Percentiles rank a stretch among this genome's conserved stretches.
Conservation (phyloP, 139 green algal species). For the Auxenochlorella pyrenoidosa region DNA sequence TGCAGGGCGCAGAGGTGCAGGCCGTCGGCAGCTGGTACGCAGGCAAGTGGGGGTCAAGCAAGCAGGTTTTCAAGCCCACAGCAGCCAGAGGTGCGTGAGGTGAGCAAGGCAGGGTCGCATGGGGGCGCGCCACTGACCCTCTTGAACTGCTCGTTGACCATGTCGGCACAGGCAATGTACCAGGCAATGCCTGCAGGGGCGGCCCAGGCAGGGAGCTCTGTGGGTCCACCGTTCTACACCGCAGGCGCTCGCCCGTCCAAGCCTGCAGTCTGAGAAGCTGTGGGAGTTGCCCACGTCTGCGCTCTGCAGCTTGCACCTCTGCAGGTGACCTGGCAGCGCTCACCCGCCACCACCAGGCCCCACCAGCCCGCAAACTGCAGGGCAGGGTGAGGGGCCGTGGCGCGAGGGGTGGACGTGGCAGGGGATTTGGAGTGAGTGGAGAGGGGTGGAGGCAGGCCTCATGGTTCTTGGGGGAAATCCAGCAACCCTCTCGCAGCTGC, state of each 20-base stretch:
- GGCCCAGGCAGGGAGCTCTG: no score
- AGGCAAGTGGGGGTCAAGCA: background rate
- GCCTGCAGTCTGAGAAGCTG: no score
- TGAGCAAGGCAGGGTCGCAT: background rate
- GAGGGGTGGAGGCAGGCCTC: no score
- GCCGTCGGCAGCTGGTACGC: background rate
- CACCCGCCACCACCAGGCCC: conserved; percentile 37
- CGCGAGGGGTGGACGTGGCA: background rate
- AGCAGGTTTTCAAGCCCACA: background rate
- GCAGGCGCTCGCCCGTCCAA: no score
- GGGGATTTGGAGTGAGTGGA: no score
- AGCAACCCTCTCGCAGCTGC: no score
- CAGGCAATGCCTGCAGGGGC: conserved; percentile 24
- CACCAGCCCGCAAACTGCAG: conserved; percentile 33
- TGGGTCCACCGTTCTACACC: no score
- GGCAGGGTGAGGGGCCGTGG: no score
- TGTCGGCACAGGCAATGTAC: conserved; percentile 35
- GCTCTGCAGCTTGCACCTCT: no score
- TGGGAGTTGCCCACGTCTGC: no score
- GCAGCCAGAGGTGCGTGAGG: no score
- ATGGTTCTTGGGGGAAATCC: no score
- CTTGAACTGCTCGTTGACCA: conserved; percentile 40
- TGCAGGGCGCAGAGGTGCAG: background rate
- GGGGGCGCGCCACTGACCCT: background rate
- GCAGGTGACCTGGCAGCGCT: background rate